Base-by-base conservation (phyloP, 2,329 filamentous ascomycete genomes). In the Pestalotiopsis fici region DNA sequence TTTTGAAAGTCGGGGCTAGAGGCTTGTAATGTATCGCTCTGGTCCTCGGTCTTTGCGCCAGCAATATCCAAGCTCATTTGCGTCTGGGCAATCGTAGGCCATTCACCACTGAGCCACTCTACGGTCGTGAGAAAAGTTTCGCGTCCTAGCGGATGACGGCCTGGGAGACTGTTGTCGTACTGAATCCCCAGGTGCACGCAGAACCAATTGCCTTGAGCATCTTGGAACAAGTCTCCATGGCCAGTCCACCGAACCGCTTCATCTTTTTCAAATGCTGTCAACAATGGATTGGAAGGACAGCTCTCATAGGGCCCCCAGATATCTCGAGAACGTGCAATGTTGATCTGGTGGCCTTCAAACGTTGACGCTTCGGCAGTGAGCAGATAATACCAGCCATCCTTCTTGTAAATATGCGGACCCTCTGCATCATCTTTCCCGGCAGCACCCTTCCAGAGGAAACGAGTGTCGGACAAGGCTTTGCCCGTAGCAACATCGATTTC, bases 281-380 rank as follows among this genome's bases (percentile, higher is more conserved):
- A 70, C 15, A 83, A 74, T 0, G 82, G 81, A 68, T 83, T 83
- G 6, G 72, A 60, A 12, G 74, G 69, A 59, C 74, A 79, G 0
- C 70, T 69, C 31, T 79, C 77, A 59, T 80, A 83, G 0, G 80
- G 81, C 0, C 80, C 81, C 11, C 65, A 77, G 7, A 81, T 75
- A 27, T 73, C 69, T 11, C 64, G 71, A 0, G 79, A 74, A 1
- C 80, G 73, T 0, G 79, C 80, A 21, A 81, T 78, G 0, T 77
- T 79, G 15, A 78, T 72, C 50, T 77, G 74, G 59, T 83, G 81
- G 11, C 77, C 71, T 1, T 72, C 73, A 3, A 72, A 75, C 0
- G 83, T 85, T 6, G 83, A 83, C 0, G 82, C 83, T 56, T 84
- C 82, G 0, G 82, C 79, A 2, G 82, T 83, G 56, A 83, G 77